Base-by-base conservation (phyloP, 345 rosid species). In the Camelina neglecta region DNA sequence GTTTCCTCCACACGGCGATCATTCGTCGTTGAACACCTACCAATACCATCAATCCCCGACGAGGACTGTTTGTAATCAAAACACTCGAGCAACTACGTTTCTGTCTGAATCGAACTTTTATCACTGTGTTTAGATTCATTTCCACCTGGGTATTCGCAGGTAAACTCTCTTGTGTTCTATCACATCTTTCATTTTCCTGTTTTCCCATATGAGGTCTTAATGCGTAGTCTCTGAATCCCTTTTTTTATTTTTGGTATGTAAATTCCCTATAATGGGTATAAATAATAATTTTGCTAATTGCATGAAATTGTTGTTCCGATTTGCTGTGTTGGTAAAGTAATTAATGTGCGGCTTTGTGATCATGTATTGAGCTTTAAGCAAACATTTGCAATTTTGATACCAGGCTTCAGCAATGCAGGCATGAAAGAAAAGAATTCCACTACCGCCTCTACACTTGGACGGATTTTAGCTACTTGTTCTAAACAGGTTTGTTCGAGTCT, bases 351-450 rank as follows among this genome's bases (percentile, higher is more conserved):
- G 48, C 35, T 65, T 44, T 35, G 38, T 35, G 38, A 35, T n/a
- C 16, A 21, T 62, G 29, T 23, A 31, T 13, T 60, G 51, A 60
- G 6, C 24, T 26, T 41, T 6, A 54, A 29, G 5, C 16, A 45
- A 33, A 26, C 31, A 18, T 55, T 55, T 67, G 6, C 44, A 75
- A 1, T 35, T 45, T 23, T 58, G 7, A 8, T 58, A 26, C 10
- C 31, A 65, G 73, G 71, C 35, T 66, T 51, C 81, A 83, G 89
- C 26, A 62, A 39, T 57, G 86, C 71, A 75, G 86, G 77, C 60
- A 94, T 94, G 98, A 92, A 86, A 84, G 97, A 92, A 71, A 94
- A 82, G 75, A 89, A 81, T 55, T 68, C 90, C 20, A 65, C 83
- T 48, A 83, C 90, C 49, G 76, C 82, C 35, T 87, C 97, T 31